A percentile compares a stretch with the other conserved stretches of the same genome.
phyloP scores from a whole-genome alignment of 106 monocot genomes.

The Alisma plantagoaquatica region DNA sequence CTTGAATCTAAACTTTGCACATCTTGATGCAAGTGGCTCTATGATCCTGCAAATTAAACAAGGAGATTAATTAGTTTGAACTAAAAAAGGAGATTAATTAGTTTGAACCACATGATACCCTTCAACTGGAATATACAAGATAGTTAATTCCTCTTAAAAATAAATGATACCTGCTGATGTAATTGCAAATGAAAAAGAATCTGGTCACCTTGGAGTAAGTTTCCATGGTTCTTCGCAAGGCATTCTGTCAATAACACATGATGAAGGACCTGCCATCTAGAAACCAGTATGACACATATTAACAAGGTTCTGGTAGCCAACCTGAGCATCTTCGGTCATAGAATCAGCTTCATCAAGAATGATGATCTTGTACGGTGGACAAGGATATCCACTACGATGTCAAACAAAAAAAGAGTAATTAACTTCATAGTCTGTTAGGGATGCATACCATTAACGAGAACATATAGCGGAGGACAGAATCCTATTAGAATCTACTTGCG shows the following conservation, averaged over 20 bases:
- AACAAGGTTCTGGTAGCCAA: slow-evolving; percentile 10
- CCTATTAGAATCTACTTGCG: too few species aligned
- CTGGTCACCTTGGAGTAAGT: slow-evolving; percentile 96
- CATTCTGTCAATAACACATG: slow-evolving; percentile 57
- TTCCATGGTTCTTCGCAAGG: slow-evolving; percentile 94
- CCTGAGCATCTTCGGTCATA: slow-evolving; percentile 99
- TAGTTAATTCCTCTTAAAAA: too few species aligned
- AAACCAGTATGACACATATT: too few species aligned
- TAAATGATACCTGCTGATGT: slow-evolving; percentile 77
- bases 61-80: too few species aligned
- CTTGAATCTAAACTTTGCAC: slow-evolving; percentile 98
- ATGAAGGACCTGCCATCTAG: background rate
- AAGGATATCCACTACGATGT: slow-evolving; percentile 55
- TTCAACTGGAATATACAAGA: too few species aligned
- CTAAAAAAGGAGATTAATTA: background rate
- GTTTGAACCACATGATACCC: too few species aligned
- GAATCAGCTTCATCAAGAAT: slow-evolving; percentile 98
- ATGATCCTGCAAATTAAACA: slow-evolving; percentile 91
- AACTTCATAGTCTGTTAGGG: too few species aligned
- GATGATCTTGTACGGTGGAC: slow-evolving; percentile 94
- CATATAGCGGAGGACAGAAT: too few species aligned
- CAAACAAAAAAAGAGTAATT: too few species aligned
- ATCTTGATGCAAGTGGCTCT: slow-evolving; percentile 97
- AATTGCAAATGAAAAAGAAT: slow-evolving; percentile 98
- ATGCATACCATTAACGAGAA: too few species aligned